Base-by-base conservation (phyloP, 768 basidiomycete genomes). In the Boletus huronensis region DNA sequence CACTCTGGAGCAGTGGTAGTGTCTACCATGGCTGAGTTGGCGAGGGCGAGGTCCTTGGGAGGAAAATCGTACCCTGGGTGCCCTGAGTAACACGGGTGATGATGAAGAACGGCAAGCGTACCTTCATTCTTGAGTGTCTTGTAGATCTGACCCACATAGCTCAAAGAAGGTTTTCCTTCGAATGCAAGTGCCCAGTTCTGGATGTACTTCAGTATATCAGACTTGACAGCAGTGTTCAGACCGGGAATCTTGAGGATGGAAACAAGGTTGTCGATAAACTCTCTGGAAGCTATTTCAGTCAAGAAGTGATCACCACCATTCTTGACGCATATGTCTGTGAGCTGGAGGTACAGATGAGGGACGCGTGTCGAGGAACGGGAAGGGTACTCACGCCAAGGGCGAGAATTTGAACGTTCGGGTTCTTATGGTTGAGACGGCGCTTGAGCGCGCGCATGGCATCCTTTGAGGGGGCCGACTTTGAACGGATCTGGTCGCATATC, bases 181-280 rank as follows among this genome's bases (percentile, higher is more conserved):
- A 98, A 94, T 3, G 93, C 85, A 39, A 88, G 72, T 23, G 92
- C 87, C 97, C 97, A 99, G 62, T 90, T 92, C 74, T 99, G 97
- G n/a, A 96, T 74, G 44, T 84, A 70, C 35, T 85, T 79, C 42
- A 95, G 72, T 19, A 90, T 89, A 66, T 81, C 84, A 52, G 82
- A 80, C 77, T 88, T 90, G 62, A 97, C 93, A 31, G 96, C 87
- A 50, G 83, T 75, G 63, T 93, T 93, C 41, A 93, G 72, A 7
- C 72, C 72, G 5, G 88, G 85, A 16, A 88, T 78, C 72, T 88
- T 92, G 65, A 96, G 81, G 54, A 96, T 85, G 8, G 90, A 93
- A 40, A 90, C 88, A 48, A 96, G 79, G 66, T 95, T 95, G 70
- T 96, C 94, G 72, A 96, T 86, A 67, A 95, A 96, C 66, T 98